These are phyloP conservation scores for Penicillium sclerotigenum DNA, from an alignment of 2,329 filamentous ascomycete genomes.

Conservation along the genomic window DNA sequence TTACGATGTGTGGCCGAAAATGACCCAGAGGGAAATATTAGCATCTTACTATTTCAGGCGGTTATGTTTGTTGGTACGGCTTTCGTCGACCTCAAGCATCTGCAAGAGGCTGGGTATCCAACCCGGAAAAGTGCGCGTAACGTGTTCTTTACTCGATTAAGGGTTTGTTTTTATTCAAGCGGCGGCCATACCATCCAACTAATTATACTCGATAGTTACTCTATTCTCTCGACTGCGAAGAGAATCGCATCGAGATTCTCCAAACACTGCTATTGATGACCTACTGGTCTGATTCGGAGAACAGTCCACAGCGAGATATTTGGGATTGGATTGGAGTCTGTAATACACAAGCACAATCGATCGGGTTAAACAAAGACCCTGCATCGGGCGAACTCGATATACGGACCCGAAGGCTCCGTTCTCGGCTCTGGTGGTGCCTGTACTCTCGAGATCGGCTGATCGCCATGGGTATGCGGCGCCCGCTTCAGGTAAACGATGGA, in stretches of 20 bases:
- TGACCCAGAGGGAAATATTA: conserved; percentile 69
- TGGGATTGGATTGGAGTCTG: conserved; percentile 95
- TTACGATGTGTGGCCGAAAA: conserved; percentile 53
- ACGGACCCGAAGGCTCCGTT: conserved; percentile 71
- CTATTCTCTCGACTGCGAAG: conserved; percentile 88
- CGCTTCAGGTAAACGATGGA: conserved; percentile 82
- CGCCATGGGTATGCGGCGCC: conserved; percentile 82
- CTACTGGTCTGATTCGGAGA: conserved; percentile 90
- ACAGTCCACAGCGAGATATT: conserved; percentile 81
- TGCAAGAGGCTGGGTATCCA: conserved; percentile 70
- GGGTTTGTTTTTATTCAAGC: conserved; percentile 50
- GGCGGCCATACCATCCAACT: background rate
- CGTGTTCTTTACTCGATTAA: conserved; percentile 77
- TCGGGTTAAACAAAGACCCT: conserved; percentile 76
- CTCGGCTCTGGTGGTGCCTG: conserved; percentile 90
- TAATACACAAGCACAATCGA: conserved; percentile 81
- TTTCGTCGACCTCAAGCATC: conserved; percentile 71
- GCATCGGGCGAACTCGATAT: conserved; percentile 60
- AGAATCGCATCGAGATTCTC: conserved; percentile 76
- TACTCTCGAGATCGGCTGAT: conserved; percentile 89
- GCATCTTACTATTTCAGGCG: conserved; percentile 83
- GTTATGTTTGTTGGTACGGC: conserved; percentile 87
- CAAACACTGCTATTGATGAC: conserved; percentile 85
- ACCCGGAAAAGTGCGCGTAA: conserved; percentile 75
- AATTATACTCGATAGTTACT: conserved; percentile 56